Evolutionary conservation across 805 yeast genomes (phyloP).

Genomic region (Cyberlindnera maritima): DNA sequence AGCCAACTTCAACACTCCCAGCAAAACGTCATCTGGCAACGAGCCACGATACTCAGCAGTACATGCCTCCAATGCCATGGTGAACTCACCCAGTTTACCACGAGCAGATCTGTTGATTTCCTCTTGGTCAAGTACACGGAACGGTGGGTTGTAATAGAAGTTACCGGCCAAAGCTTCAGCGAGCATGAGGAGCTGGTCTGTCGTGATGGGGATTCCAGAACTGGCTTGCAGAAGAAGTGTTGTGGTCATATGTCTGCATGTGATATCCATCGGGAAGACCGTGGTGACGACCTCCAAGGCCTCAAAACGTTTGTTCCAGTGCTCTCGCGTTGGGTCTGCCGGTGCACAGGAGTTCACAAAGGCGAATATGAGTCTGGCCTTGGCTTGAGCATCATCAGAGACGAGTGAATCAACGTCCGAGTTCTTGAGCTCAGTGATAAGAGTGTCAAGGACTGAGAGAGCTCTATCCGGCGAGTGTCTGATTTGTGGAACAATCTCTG

Average conservation of each 20-base stretch:
- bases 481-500: constrained; percentile 1
- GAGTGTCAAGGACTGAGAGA: constrained; percentile 3
- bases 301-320: constrained; percentile 19
- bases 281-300: constrained; percentile 12
- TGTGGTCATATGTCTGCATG: constrained; percentile 7
- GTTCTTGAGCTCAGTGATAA: constrained; percentile 6
- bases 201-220: constrained; percentile 18
- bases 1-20: constrained; percentile 18
- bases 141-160: constrained; percentile 10
- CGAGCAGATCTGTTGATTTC: constrained; percentile 4
- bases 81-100: constrained; percentile 9
- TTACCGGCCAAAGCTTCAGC: constrained; percentile 7
- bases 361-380: constrained; percentile 1
- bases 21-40: constrained; percentile 15
- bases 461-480: constrained; percentile 8
- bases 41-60: constrained; percentile 11
- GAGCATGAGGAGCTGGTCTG: constrained; percentile 10
- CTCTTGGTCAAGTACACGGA: background rate
- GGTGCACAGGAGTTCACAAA: constrained; percentile 19
- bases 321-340: constrained; percentile 13
- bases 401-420: constrained; percentile 5
- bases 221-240: constrained; percentile 15
- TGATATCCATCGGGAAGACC: constrained; percentile 11
- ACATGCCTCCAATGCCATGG: constrained; percentile 12
- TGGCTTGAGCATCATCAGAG: background rate